Base-by-base conservation (phyloP, 2,329 filamentous ascomycete species). In the Botryosphaeria dothidea region DNA sequence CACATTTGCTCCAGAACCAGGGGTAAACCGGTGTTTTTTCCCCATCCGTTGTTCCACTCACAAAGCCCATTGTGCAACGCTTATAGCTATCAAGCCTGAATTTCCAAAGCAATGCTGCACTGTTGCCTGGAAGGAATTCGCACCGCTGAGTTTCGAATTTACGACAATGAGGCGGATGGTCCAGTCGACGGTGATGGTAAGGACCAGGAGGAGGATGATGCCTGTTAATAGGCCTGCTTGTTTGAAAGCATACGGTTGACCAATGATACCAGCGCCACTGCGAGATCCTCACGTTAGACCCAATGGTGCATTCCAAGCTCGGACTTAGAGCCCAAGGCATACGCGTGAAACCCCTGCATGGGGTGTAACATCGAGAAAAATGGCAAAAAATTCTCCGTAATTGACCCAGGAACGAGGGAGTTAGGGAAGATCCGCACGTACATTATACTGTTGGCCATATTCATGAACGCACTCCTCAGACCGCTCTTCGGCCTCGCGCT, bases 401-500 rank as follows among this genome's bases (percentile, higher is more conserved):
- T 21, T n/a, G 4, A 38, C 15, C 31, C 11, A n/a, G 7, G 15
- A 54, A 52, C 8, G n/a, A 36, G 29, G 62, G 11, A 48, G 9
- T 31, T 3, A 17, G 29, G 23, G 29, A 27, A 13, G 31, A 49
- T 17, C 8, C 31, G 8, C 4, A 68, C 79, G 69, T 69, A 81
- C 79, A 99, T 97, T 76, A 99, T 99, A 72, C 92, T 96, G 81
- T 99, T 99, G 68, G 95, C 94, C 95, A 99, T 99, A 80, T 99
- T 99, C 93, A 98, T 97, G 71, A 99, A 98, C 3, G 95, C 94
- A 75, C 90, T 92, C 67, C 86, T 84, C 80, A 98, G 85, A 4
- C 91, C 90, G 65, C 92, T 96, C 80, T 94, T 94, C 52, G 94
- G 93, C 65, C 93, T 85, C 21, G 86, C 84, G 68, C 78, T 83